Conservation (phyloP, 2,329 filamentous ascomycete species). For the Trichoderma endophyticum region DNA sequence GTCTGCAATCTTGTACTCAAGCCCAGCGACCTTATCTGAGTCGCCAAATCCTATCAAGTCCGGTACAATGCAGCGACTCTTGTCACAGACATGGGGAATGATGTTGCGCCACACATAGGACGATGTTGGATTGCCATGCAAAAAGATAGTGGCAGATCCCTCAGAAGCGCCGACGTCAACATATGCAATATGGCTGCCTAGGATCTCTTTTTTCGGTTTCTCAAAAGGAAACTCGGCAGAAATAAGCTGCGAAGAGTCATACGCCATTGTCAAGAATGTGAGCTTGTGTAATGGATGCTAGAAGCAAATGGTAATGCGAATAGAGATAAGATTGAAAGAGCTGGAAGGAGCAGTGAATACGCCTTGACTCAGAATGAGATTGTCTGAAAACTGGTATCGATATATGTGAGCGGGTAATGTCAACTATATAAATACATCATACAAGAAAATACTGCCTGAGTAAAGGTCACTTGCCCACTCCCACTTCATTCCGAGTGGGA, state of each 20-base stretch:
- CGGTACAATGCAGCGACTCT: background rate
- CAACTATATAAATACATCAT: background rate
- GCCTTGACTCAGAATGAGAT: background rate
- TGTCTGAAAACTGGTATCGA: background rate
- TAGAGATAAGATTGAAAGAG: background rate
- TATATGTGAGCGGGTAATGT: background rate
- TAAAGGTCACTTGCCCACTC: background rate
- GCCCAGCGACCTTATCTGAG: background rate
- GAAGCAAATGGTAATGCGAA: background rate
- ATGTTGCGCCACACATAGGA: background rate
- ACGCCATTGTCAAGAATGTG: background rate
- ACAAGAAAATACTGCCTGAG: background rate
- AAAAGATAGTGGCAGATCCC: background rate
- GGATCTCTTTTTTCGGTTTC: background rate
- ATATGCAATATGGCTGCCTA: background rate
- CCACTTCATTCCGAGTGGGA: background rate
- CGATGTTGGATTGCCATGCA: background rate
- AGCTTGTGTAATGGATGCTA: background rate
- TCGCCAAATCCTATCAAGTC: background rate
- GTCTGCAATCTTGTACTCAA: background rate
- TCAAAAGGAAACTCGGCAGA: background rate
- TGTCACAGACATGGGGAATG: background rate
- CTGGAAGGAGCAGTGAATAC: background rate
- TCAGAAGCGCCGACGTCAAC: background rate
- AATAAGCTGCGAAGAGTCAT: background rate